phyloP scores from a whole-genome alignment of 2,329 filamentous ascomycete species.

The Calonectria leucothoes region DNA sequence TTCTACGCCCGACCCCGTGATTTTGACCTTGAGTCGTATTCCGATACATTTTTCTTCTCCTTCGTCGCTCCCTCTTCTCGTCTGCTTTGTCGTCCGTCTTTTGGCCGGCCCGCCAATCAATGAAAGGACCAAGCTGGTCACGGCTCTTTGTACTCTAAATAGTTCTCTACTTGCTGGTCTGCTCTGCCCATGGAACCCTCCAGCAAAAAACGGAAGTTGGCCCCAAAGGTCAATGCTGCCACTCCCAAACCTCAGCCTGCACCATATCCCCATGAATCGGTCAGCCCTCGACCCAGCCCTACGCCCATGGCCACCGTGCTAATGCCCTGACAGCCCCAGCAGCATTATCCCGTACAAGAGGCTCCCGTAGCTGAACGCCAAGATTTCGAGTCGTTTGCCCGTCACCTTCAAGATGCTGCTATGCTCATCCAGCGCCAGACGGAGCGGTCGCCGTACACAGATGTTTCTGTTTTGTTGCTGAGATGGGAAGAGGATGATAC shows the following conservation, averaged over 20 bases:
- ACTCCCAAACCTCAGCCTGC: constrained; percentile 46
- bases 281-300: constrained; percentile 42
- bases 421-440: constrained; percentile 75
- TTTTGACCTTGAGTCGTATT: background rate
- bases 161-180: constrained; percentile 23
- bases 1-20: background rate
- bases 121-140: constrained; percentile 33
- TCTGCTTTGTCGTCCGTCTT: constrained; percentile 1
- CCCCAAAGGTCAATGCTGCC: constrained; percentile 53
- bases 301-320: constrained; percentile 29
- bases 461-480: constrained; percentile 70
- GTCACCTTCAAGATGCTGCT: constrained; percentile 75
- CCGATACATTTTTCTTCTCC: background rate
- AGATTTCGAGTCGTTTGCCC: constrained; percentile 75
- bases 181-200: constrained; percentile 54
- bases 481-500: constrained; percentile 71
- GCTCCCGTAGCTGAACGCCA: constrained; percentile 60
- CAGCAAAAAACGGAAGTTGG: constrained; percentile 57
- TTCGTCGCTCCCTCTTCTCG: background rate
- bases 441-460: constrained; percentile 66
- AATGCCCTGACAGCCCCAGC: constrained; percentile 42
- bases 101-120: constrained; percentile 33
- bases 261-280: constrained; percentile 49
- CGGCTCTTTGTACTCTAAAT: constrained; percentile 31
- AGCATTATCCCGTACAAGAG: constrained; percentile 54